These are phyloP conservation scores for Stylosanthes scabra DNA, from an alignment of 331 rosid genomes.

Conservation along the genomic window DNA sequence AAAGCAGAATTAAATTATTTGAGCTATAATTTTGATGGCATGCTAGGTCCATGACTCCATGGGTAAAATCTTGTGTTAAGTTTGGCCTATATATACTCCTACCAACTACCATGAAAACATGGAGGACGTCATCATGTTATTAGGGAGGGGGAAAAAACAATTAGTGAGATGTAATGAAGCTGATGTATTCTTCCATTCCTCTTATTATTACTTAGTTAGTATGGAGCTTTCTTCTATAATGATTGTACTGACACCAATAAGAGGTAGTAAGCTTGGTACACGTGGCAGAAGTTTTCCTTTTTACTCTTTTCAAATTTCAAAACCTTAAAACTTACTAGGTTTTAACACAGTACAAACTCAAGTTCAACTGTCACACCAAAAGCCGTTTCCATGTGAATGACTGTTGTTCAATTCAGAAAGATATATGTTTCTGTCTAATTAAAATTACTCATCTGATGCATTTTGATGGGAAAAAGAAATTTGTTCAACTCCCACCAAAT, in stretches of 20 bases:
- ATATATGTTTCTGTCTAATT: constrained; percentile 1
- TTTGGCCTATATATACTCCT: not conserved
- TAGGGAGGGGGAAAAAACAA: not conserved
- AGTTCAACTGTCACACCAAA: not conserved
- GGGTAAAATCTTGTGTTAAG: not conserved
- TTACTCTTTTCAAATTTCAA: not conserved
- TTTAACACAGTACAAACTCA: not conserved
- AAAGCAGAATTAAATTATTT: not conserved
- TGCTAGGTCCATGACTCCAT: not conserved
- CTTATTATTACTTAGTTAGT: not conserved
- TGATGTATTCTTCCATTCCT: not conserved
- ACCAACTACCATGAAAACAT: not conserved
- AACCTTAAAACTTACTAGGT: not conserved
- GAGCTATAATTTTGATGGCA: not conserved
- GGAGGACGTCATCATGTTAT: not conserved
- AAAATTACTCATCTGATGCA: not conserved
- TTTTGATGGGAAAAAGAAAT: not conserved
- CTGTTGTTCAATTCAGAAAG: constrained; percentile 3
- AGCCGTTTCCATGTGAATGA: not conserved
- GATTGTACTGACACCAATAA: constrained; percentile 3
- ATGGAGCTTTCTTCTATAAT: not conserved
- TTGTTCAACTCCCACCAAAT: constrained; percentile 10
- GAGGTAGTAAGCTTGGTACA: not conserved
- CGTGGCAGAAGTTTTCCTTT: not conserved
- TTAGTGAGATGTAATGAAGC: not conserved